Conservation (phyloP, 345 rosid genomes). For the Eucalyptus brandiana region DNA sequence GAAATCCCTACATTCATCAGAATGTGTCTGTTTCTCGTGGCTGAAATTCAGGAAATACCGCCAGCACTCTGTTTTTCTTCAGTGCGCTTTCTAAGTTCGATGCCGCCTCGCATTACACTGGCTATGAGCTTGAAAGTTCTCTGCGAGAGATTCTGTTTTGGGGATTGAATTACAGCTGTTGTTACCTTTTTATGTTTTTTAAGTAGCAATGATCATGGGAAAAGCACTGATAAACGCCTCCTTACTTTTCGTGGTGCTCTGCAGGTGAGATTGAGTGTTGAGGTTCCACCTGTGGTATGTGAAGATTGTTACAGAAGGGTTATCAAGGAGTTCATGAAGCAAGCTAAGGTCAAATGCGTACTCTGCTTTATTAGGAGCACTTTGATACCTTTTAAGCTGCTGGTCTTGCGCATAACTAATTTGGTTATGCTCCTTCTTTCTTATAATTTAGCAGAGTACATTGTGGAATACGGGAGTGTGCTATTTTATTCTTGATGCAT, state of each 20-base stretch:
- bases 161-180: not conserved
- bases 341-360: conserved; percentile 45
- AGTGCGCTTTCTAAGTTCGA: not conserved
- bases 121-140: not conserved
- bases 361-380: not conserved
- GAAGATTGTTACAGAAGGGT: conserved; percentile 74
- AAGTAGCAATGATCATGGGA: not conserved
- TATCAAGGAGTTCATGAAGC: conserved; percentile 54
- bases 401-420: not conserved
- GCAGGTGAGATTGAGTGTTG: conserved; percentile 63
- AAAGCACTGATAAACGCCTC: not conserved
- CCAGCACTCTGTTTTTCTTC: not conserved
- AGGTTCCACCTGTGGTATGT: conserved; percentile 62
- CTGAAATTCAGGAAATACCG: not conserved
- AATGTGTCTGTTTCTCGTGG: not conserved
- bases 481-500: not conserved
- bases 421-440: not conserved
- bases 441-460: not conserved
- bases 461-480: not conserved
- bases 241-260: not conserved
- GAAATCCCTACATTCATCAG: not conserved
- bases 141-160: not conserved
- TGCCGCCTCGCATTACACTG: not conserved
- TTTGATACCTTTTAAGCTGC: not conserved
- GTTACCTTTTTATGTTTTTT: not conserved